Evolutionary conservation across 257 asterid species (phyloP), one percentile per base, ranked within the genome.

Genomic region (Solanum medicagineum): DNA sequence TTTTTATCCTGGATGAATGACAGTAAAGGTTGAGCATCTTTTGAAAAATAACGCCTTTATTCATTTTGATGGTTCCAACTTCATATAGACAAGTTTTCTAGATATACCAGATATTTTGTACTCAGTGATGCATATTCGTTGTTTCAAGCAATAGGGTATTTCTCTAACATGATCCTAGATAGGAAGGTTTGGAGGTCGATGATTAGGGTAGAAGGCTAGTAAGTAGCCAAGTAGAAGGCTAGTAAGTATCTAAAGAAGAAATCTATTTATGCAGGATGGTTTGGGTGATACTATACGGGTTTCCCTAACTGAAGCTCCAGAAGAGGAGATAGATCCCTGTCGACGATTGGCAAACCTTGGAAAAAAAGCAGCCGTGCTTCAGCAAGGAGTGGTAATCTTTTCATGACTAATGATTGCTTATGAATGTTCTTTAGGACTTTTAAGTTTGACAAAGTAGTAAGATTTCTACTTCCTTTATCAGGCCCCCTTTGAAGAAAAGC

Each of bases 311-410:
- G 99, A 97, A 90, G 88, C 99, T 75, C 99, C 99, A 24, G 99
- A 95, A 85, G 89, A 90, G 89, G 99, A 97, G 91, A 97, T 97
- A 55, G 99, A 97, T 89, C 99, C 99, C 40, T 97, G 99, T 85
- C 91, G 94, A 91, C 94, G 97, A 89, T 87, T 97, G 87, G 99
- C 99, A 83, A 95, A 93, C 92, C 98, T 97, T 88, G 99, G 99
- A 49, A 91, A 91, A 91, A 93, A 89, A 90, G 97, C 97, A 83
- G 90, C 99, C 81, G 89, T 93, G 85, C 97, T 95, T 91, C 98
- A 93, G 92, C 97, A 91, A 92, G 99, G 99, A 93, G 99, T 97
- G 99, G 99, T 97, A 94, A 55, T 75, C 91, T 65, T 86, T 86
- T 82, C 87, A 73, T 62, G 79, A 55, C 32, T 24, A 15, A 59